These are phyloP conservation scores for Suhomyces bribrorum DNA, from an alignment of 1,139 yeast genomes.

Conservation along the genomic window DNA sequence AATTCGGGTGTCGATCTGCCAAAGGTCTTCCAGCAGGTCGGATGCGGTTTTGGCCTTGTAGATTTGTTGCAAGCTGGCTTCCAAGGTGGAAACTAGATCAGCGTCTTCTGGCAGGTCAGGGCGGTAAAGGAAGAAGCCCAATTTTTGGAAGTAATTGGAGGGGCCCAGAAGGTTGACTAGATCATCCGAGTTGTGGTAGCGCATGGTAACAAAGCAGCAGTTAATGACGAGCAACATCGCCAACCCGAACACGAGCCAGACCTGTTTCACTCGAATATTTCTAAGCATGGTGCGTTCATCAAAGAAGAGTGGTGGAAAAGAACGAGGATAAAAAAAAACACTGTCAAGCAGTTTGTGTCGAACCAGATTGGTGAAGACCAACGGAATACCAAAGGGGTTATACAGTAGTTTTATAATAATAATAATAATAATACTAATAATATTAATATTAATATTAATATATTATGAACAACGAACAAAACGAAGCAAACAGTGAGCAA, in stretches of 20 bases:
- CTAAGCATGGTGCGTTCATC: not conserved
- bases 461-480: too few relatives aligned
- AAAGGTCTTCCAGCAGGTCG: slow-evolving; percentile 33
- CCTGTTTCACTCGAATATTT: slow-evolving; percentile 18
- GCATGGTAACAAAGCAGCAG: slow-evolving; percentile 16
- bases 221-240: slow-evolving; percentile 19
- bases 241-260: slow-evolving; percentile 18
- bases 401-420: too few relatives aligned
- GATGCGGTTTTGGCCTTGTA: slow-evolving; percentile 17
- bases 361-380: too few relatives aligned
- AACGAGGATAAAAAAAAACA: not conserved
- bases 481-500: too few relatives aligned
- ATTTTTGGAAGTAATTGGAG: slow-evolving; percentile 22
- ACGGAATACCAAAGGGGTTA: too few relatives aligned
- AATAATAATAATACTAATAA: too few relatives aligned
- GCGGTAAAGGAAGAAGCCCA: slow-evolving; percentile 10
- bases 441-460: too few relatives aligned
- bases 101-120: slow-evolving; percentile 4
- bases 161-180: slow-evolving; percentile 6
- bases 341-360: not conserved
- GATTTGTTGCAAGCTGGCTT: slow-evolving; percentile 20
- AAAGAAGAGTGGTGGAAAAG: not conserved
- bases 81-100: slow-evolving; percentile 5
- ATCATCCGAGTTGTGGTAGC: slow-evolving; percentile 11
- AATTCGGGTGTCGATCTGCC: slow-evolving; percentile 29